Evolutionary conservation across 768 basidiomycete genomes (phyloP).

Genomic region (Mycena maculata): DNA sequence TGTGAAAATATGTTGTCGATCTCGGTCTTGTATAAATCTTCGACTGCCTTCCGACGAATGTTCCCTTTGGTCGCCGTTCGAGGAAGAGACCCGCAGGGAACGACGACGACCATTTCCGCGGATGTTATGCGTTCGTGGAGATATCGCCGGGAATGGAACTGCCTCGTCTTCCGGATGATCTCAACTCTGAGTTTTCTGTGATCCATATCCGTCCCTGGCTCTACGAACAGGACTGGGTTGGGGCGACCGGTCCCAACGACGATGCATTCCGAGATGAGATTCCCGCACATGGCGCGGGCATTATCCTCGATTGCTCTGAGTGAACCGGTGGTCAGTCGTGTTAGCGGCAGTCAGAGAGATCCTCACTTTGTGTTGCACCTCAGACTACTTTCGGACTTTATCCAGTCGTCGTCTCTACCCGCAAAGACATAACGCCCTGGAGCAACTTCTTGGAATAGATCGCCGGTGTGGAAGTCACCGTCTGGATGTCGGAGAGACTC

Average conservation of each 20-base stretch:
- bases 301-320: conserved; percentile 82
- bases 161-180: conserved; percentile 77
- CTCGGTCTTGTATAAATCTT: conserved; percentile 67
- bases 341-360: conserved; percentile 24
- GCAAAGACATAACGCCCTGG: conserved; percentile 72
- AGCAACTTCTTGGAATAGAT: conserved; percentile 76
- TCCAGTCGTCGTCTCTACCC: conserved; percentile 88
- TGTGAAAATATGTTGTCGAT: conserved; percentile 65
- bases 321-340: conserved; percentile 22
- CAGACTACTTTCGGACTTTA: conserved; percentile 82
- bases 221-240: conserved; percentile 81
- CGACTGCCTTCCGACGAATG: conserved; percentile 80
- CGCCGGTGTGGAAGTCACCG: conserved; percentile 84
- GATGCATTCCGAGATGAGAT: conserved; percentile 77
- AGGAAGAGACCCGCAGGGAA: conserved; percentile 73
- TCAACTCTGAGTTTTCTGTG: conserved; percentile 72
- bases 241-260: conserved; percentile 83
- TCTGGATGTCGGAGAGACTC: conserved; percentile 66
- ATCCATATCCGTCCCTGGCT: conserved; percentile 65
- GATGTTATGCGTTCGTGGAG: conserved; percentile 82
- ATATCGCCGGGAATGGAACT: conserved; percentile 81
- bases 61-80: conserved; percentile 87
- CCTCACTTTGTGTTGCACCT: conserved; percentile 78
- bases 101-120: conserved; percentile 73
- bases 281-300: conserved; percentile 70